phyloP scores from a whole-genome alignment of 192 early-diverging fungal species.

The Coemansia sp. region DNA sequence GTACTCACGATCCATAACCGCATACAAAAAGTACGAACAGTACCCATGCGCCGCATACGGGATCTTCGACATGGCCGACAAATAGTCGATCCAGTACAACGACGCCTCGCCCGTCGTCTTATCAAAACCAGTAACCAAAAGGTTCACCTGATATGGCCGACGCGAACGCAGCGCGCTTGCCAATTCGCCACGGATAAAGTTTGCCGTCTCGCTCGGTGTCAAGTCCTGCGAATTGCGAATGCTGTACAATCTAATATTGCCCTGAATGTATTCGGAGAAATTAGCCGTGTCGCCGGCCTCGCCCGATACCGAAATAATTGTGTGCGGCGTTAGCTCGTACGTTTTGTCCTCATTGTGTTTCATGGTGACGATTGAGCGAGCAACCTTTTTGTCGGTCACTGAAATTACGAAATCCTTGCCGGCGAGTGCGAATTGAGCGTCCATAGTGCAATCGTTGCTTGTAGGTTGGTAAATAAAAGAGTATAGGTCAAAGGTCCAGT shows the following conservation, averaged over 20 bases:
- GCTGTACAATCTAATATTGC: constrained; percentile 86
- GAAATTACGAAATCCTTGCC: constrained; percentile 92
- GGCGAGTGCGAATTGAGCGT: constrained; percentile 82
- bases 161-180: constrained; percentile 74
- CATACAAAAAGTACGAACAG: constrained; percentile 84
- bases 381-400: constrained; percentile 73
- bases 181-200: constrained; percentile 80
- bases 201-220: constrained; percentile 71
- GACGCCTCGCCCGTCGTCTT: constrained; percentile 66
- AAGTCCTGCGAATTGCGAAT: constrained; percentile 85
- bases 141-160: constrained; percentile 80
- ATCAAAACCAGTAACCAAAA: constrained; percentile 85
- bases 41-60: constrained; percentile 91
- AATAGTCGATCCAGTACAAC: constrained; percentile 92
- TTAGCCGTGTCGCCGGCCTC: constrained; percentile 90
- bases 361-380: constrained; percentile 85
- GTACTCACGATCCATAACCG: constrained; percentile 93
- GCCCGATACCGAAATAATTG: constrained; percentile 81
- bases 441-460: constrained; percentile 54
- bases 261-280: constrained; percentile 95
- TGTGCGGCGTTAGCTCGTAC: constrained; percentile 75
- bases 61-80: constrained; percentile 72
- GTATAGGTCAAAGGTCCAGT: not conserved
- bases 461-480: not conserved
- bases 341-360: constrained; percentile 93